A percentile compares a stretch with the other conserved stretches of the same genome.
Conservation (phyloP, 2,329 filamentous ascomycete genomes). For the Alternaria tenuissima region DNA sequence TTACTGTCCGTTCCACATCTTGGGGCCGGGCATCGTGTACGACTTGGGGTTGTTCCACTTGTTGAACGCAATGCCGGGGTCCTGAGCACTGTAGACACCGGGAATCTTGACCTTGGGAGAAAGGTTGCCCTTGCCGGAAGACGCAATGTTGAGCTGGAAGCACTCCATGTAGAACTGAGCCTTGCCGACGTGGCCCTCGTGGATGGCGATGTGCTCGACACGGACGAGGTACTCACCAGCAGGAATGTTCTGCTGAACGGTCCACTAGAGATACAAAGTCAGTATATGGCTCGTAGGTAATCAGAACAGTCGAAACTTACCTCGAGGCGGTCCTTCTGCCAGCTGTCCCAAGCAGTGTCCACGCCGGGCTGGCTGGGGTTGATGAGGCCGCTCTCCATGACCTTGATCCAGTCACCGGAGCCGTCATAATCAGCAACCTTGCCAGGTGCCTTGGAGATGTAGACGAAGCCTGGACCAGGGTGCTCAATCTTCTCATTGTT, state of each 20-base stretch:
- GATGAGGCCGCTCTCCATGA: slow-evolving; percentile 43
- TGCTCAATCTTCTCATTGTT: slow-evolving; percentile 59
- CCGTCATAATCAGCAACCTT: slow-evolving; percentile 75
- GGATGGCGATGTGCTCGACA: slow-evolving; percentile 47
- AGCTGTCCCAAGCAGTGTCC: slow-evolving; percentile 44
- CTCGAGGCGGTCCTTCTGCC: slow-evolving; percentile 54
- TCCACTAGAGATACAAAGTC: not conserved
- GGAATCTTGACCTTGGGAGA: no score
- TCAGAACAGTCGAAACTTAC: no score
- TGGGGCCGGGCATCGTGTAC: slow-evolving; percentile 44
- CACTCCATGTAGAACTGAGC: slow-evolving; percentile 50
- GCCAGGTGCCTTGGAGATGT: slow-evolving; percentile 62
- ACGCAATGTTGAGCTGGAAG: slow-evolving; percentile 59
- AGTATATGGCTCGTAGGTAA: no score
- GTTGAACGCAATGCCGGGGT: slow-evolving; percentile 59
- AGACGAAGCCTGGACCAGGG: slow-evolving; percentile 49
- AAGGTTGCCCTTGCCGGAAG: slow-evolving; percentile 51
- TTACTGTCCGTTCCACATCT: slow-evolving; percentile 32
- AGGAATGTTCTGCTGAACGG: slow-evolving; percentile 33
- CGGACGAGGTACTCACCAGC: slow-evolving; percentile 52
- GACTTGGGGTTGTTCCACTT: slow-evolving; percentile 49
- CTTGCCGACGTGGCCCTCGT: slow-evolving; percentile 41
- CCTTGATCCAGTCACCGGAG: slow-evolving; percentile 57
- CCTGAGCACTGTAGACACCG: no score
- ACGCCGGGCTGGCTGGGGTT: slow-evolving; percentile 32